Evolutionary conservation across 306 rosid species (phyloP).

Genomic region (cucumber (Cucumis sativus)): Cucumber_9930_V3 NC_026658.2:15745001-15745500

Average conservation of each 20-base stretch:
- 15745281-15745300: slow-evolving; percentile 30
- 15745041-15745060: slow-evolving; percentile 12
- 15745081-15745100: slow-evolving; percentile 32
- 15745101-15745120: slow-evolving; percentile 75
- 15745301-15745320: background rate
- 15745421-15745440: background rate
- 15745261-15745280: slow-evolving; percentile 43
- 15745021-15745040: slow-evolving; percentile 39
- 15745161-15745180: slow-evolving; percentile 7
- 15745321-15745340: background rate
- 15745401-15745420: background rate
- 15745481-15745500: background rate
- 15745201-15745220: slow-evolving; percentile 50
- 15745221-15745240: slow-evolving; percentile 53
- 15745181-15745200: slow-evolving; percentile 13
- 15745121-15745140: slow-evolving; percentile 77
- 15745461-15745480: background rate
- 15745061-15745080: background rate
- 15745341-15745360: background rate
- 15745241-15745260: slow-evolving; percentile 61
- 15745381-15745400: background rate
- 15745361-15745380: background rate
- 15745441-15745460: background rate
- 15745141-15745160: slow-evolving; percentile 37
- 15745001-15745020: slow-evolving; percentile 10